Evolutionary conservation across 306 rosid genomes (phyloP), one percentile per base, ranked within the genome.

Genomic region (Dryas alaskensis): DNA sequence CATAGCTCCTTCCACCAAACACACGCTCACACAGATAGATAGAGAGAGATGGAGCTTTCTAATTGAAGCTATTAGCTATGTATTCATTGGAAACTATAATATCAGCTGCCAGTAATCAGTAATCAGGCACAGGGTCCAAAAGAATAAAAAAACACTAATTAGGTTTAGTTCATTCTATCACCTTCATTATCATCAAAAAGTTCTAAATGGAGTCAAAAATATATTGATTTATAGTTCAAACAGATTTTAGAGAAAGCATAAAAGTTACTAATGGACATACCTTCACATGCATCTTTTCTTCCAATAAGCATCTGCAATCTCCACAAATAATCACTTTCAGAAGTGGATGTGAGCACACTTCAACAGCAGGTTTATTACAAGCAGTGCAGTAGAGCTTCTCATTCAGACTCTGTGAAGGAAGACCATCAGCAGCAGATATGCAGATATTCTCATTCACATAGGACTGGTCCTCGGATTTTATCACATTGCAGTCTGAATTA

Each of bases 251-350:
- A 25, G 52, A 63, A 40, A 50, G 47, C 31, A 65, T 53, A 14
- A 55, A 57, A 46, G 67, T 71, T 70, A 71, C 64, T 71, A 17
- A 62, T 51, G 39, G 68, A 17, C 80, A 49, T 83, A 89, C 93
- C 93, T 85, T 80, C 50, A 37, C 31, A 11, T 59, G 68, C 82
- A 76, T 75, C 86, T 79, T 92, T 73, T 83, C 86, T 67, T 83
- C 86, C 79, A 85, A 65, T 45, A 79, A 75, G 69, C 68, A 71
- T 63, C 78, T 82, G 89, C 97, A 92, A 75, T 88, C 93, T 72
- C 79, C 77, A 84, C 97, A 92, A 71, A 85, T 71, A 70, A 88
- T 89, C 69, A 92, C 97, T 74, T 84, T 77, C 76, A 92, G 82
- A 80, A 81, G 75, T 47, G 97, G 97, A 82, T 92, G 97, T 43